These are phyloP conservation scores for Monascus purpureus DNA, from an alignment of 495 filamentous ascomycete genomes.

Conservation along the genomic window DNA sequence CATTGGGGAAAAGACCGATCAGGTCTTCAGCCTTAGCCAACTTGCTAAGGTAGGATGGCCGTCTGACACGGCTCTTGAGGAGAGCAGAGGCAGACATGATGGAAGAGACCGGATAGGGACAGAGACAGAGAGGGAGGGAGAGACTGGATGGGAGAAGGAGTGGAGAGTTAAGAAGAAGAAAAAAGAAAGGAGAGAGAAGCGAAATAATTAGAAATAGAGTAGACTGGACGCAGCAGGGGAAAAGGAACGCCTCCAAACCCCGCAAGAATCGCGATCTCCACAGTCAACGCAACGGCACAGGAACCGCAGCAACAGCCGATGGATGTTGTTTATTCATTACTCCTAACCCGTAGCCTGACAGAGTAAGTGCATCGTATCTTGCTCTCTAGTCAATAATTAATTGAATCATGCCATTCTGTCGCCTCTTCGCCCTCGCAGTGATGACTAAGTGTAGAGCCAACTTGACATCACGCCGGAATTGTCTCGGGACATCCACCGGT, in stretches of 20 bases:
- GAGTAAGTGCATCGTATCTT: too few relatives aligned
- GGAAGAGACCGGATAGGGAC: constrained; percentile 4
- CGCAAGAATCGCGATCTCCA: not conserved
- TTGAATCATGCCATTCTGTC: too few relatives aligned
- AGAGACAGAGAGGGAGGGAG: constrained; percentile 1
- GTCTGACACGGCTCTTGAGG: constrained; percentile 57
- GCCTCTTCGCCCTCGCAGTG: too few relatives aligned
- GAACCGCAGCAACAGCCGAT: too few relatives aligned
- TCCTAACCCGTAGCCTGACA: too few relatives aligned
- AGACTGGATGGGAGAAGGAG: constrained; percentile 4
- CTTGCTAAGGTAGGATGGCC: constrained; percentile 68
- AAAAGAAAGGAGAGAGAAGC: constrained; percentile 3
- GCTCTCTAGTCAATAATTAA: too few relatives aligned
- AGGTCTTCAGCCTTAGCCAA: constrained; percentile 67
- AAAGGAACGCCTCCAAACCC: not conserved
- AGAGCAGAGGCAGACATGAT: constrained; percentile 52
- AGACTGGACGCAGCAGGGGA: constrained; percentile 3
- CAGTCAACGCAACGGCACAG: not conserved
- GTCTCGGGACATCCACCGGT: too few relatives aligned
- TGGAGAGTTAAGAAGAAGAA: constrained; percentile 1
- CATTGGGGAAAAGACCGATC: constrained; percentile 67
- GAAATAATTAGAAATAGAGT: constrained; percentile 5
- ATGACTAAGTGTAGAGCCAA: too few relatives aligned
- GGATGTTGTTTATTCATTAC: too few relatives aligned
- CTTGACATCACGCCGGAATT: too few relatives aligned